phyloP scores from a whole-genome alignment of 805 yeast genomes.

The Barnettozyma pratensis region DNA sequence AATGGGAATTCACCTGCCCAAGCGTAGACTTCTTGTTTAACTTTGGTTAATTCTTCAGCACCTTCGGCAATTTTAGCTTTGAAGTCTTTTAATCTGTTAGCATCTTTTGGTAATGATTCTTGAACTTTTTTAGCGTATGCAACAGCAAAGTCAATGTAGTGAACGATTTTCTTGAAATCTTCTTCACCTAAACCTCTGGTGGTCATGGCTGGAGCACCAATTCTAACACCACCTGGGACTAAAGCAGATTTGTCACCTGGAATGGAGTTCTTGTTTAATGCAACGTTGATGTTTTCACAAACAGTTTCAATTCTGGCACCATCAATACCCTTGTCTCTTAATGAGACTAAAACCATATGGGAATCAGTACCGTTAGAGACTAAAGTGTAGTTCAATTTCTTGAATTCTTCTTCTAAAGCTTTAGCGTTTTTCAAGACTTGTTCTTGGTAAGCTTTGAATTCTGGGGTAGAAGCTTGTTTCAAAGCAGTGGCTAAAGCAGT shows the following conservation, averaged over 20 bases:
- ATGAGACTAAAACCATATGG: slow-evolving; percentile 81
- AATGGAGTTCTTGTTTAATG: slow-evolving; percentile 92
- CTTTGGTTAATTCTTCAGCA: slow-evolving; percentile 57
- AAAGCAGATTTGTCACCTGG: slow-evolving; percentile 96
- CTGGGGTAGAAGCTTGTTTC: slow-evolving; percentile 87
- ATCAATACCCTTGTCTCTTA: slow-evolving; percentile 72
- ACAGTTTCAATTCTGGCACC: slow-evolving; percentile 95
- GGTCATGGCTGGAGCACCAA: slow-evolving; percentile 98
- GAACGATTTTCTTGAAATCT: slow-evolving; percentile 79
- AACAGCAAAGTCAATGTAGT: slow-evolving; percentile 75
- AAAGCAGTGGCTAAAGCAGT: slow-evolving; percentile 94
- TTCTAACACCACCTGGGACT: slow-evolving; percentile 93
- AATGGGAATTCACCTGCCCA: slow-evolving; percentile 92
- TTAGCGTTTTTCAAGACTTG: slow-evolving; percentile 79
- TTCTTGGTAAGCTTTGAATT: slow-evolving; percentile 80
- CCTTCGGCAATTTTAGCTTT: slow-evolving; percentile 74
- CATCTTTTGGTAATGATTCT: slow-evolving; percentile 77
- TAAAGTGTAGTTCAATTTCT: slow-evolving; percentile 58
- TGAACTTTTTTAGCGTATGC: slow-evolving; percentile 55
- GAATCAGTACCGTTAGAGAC: slow-evolving; percentile 95
- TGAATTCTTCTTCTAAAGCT: slow-evolving; percentile 65
- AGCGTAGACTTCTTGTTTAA: slow-evolving; percentile 72
- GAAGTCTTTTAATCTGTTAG: slow-evolving; percentile 94
- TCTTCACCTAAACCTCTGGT: slow-evolving; percentile 82
- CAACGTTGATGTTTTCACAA: slow-evolving; percentile 85